A percentile compares a stretch with the other conserved stretches of the same genome.
Evolutionary conservation across 192 early-diverging fungal genomes (phyloP).

Genomic region (Dispira parvispora): DNA sequence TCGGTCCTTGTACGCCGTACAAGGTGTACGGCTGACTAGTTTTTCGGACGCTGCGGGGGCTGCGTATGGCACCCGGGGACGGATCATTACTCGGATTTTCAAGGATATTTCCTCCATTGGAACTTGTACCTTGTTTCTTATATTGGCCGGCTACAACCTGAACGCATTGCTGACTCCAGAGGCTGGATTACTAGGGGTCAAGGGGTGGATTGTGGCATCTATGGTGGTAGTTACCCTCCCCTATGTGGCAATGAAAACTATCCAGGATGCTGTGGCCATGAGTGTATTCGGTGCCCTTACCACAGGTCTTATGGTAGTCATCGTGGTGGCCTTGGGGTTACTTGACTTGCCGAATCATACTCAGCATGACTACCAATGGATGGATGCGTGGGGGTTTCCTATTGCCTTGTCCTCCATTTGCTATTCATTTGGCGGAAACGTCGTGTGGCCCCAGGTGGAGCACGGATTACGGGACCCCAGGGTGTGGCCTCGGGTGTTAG

Average conservation of each 20-base stretch:
- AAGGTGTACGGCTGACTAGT: conserved; percentile 14
- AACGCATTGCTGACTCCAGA: conserved; percentile 26
- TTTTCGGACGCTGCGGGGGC: conserved; percentile 22
- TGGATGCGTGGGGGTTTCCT: conserved; percentile 34
- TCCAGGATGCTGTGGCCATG: conserved; percentile 48
- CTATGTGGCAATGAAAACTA: conserved; percentile 39
- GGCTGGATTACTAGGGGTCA: conserved; percentile 21
- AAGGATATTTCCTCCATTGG: conserved; percentile 30
- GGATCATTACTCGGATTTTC: conserved; percentile 33
- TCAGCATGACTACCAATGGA: conserved; percentile 19
- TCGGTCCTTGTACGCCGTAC: conserved; percentile 15
- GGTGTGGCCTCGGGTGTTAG: conserved; percentile 35
- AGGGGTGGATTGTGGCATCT: conserved; percentile 39
- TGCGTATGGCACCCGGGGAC: conserved; percentile 30
- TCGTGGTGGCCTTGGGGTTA: conserved; percentile 31
- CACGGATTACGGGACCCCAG: conserved; percentile 38
- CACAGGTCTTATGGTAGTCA: conserved; percentile 36
- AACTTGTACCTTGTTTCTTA: conserved; percentile 37
- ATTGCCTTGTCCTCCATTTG: conserved; percentile 42
- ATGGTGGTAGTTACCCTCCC: conserved; percentile 36
- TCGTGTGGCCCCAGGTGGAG: conserved; percentile 54
- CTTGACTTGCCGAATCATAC: conserved; percentile 30
- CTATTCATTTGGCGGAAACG: conserved; percentile 53
- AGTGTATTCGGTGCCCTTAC: conserved; percentile 45
- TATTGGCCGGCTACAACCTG: conserved; percentile 44